Base-by-base conservation (phyloP, 495 filamentous ascomycete species). In the Beverwykella pulmonaria region DNA sequence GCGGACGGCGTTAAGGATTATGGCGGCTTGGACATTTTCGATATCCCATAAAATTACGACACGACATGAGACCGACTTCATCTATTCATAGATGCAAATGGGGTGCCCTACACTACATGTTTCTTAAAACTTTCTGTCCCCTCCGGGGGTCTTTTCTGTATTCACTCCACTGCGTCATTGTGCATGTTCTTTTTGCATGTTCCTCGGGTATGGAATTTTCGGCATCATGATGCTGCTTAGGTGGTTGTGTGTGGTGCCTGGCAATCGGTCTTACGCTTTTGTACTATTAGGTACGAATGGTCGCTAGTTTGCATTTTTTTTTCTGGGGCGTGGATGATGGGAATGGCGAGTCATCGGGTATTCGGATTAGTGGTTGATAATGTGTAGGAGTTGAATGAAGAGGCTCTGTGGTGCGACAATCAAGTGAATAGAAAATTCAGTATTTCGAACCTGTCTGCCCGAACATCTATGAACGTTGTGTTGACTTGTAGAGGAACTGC, bases 31-130 rank as follows among this genome's bases (percentile, higher is more conserved):
- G 19, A 29, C 26, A 6, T 15, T 52, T 52, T 52, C n/a, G 26
- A 59, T 59, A 59, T 30, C 56, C 20, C 30, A 59, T 15, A 25
- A 52, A 55, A 59, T 27, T 59, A 59, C 39, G 56, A 59, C 32
- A 41, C 41, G 56, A 48, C 41, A 59, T 39, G 56, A 59, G 26
- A 29, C 36, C 9, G n/a, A 44, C 39, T n/a, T 44, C 39, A 44
- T n/a, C 15, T 44, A 44, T n/a, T n/a, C 15, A 34, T 34, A 12
- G 29, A 20, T 29, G 20, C 8, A 7, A 23, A 23, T 26, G 48
- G 48, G 48, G 8, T 26, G 2, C 49, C 49, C 12, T 25, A 9
- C 23, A 23, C 6, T 53, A 1, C 32, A 10, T 22, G 2, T 12
- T 25, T 41, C 44, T 57, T 44, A 10, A 22, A 44, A 19, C 36